Conservation (phyloP, 441 rosid genomes). For the Populus hybrid region DNA sequence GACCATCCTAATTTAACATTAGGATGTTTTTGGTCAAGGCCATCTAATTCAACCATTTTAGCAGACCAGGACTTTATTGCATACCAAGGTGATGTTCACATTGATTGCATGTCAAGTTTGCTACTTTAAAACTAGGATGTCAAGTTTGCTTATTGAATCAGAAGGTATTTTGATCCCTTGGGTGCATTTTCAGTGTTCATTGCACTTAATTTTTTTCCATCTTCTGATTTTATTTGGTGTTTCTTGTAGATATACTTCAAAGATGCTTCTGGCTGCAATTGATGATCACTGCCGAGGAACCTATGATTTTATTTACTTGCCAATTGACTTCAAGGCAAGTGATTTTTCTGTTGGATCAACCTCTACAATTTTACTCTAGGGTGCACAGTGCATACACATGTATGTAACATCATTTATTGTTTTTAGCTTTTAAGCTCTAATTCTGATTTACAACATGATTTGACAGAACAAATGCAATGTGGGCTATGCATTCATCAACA, state of each 20-base stretch:
- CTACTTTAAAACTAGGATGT: background rate
- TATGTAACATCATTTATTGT: background rate
- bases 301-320: constrained; percentile 65
- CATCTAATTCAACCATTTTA: background rate
- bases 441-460: constrained; percentile 12
- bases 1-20: background rate
- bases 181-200: background rate
- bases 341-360: constrained; percentile 8
- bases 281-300: constrained; percentile 68
- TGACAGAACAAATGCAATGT: constrained; percentile 81
- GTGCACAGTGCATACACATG: background rate
- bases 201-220: background rate
- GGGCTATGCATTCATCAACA: constrained; percentile 80
- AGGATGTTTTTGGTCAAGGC: background rate
- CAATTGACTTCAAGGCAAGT: constrained; percentile 70
- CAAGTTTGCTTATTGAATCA: background rate
- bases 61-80: background rate
- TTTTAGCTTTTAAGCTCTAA: constrained; percentile 9
- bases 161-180: background rate
- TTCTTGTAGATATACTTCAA: constrained; percentile 30
- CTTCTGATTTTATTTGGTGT: too few species aligned
- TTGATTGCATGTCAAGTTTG: constrained; percentile 1
- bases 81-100: background rate
- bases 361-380: background rate
- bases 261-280: constrained; percentile 74